A percentile compares a stretch with the other conserved stretches of the same genome.
Evolutionary conservation across 345 rosid species (phyloP).

Genomic region (Moringa oleifera): DNA sequence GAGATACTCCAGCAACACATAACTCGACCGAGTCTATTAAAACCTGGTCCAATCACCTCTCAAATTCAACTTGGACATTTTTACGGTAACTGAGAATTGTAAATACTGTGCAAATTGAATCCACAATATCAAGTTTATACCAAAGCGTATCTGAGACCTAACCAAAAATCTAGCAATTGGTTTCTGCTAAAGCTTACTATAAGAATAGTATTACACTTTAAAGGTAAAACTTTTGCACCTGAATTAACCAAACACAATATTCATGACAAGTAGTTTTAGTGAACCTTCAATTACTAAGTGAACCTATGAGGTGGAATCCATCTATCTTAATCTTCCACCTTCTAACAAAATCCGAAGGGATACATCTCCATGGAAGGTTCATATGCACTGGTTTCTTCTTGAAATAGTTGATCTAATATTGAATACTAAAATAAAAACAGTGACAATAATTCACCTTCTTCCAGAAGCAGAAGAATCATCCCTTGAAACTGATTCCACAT

Average conservation of each 20-base stretch:
- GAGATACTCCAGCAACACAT: too few species aligned
- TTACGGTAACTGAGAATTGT: too few species aligned
- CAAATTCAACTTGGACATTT: neutral
- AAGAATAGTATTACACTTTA: too few species aligned
- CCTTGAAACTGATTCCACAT: constrained; percentile 17
- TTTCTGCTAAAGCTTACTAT: too few species aligned
- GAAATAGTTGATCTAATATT: too few species aligned
- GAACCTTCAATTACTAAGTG: too few species aligned
- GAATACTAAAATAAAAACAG: too few species aligned
- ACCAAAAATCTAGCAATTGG: too few species aligned
- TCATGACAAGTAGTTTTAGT: neutral
- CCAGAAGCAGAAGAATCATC: constrained; percentile 51
- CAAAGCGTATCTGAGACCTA: too few species aligned
- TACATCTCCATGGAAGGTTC: neutral
- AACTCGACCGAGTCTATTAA: neutral
- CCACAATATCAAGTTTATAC: neutral
- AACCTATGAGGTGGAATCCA: neutral
- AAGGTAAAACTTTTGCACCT: neutral
- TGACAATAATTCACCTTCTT: constrained; percentile 46
- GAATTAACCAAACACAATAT: neutral
- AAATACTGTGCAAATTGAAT: neutral
- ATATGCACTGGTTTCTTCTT: neutral
- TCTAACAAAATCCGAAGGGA: too few species aligned
- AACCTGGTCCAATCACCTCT: too few species aligned
- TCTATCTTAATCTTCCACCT: too few species aligned